These are phyloP conservation scores for Sedum album DNA, from an alignment of 164 flowering plant species.

Conservation along the genomic window DNA sequence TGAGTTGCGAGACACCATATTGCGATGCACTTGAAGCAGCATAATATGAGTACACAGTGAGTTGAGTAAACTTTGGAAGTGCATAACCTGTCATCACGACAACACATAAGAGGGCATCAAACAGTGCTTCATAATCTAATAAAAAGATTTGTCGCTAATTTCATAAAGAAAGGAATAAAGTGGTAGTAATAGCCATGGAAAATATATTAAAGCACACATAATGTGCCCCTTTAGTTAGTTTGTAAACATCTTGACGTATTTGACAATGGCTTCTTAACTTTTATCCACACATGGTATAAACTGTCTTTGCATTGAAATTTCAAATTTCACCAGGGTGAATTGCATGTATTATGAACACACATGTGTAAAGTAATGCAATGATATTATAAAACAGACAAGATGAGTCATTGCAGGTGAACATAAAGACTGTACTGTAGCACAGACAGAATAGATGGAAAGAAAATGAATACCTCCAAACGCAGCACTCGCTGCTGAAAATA, in stretches of 20 bases:
- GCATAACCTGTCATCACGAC: constrained; percentile 51
- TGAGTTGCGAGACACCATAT: constrained; percentile 70
- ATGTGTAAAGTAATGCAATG: neutral
- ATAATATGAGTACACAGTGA: constrained; percentile 83
- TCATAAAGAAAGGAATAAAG: neutral
- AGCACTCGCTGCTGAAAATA: constrained; percentile 65
- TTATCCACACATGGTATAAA: neutral
- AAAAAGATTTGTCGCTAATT: neutral
- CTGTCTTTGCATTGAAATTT: neutral
- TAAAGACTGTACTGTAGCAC: neutral
- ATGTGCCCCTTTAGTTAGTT: neutral
- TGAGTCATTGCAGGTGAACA: neutral
- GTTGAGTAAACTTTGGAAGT: constrained; percentile 77
- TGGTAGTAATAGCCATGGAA: no score
- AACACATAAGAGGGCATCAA: neutral
- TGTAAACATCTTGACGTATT: neutral
- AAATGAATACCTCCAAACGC: constrained; percentile 72
- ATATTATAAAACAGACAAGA: neutral
- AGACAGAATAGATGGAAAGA: neutral
- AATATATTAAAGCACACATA: no score
- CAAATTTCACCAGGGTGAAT: neutral
- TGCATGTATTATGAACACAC: neutral
- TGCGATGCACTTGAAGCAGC: constrained; percentile 87
- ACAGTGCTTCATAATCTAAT: neutral
- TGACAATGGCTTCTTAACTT: neutral